Percentiles rank a stretch among this genome's conserved stretches.
Conservation (phyloP, 73 alveolate genomes). For the Chromera velia region DNA sequence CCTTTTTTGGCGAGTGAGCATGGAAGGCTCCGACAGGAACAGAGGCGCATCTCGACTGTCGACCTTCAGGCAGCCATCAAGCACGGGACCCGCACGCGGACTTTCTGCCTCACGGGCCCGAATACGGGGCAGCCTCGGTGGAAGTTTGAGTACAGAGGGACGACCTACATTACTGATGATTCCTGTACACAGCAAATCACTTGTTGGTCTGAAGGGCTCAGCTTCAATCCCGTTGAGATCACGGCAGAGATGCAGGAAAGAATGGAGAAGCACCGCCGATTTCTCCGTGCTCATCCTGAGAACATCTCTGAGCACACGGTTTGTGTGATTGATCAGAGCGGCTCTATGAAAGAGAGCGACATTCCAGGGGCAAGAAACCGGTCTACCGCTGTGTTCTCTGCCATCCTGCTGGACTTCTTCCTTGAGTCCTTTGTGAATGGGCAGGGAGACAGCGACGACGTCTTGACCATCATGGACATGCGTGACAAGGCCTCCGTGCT, state of each 20-base stretch:
- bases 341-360: conserved; percentile 21
- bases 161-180: conserved; percentile 6
- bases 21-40: conserved; percentile 8
- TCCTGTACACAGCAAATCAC: conserved; percentile 6
- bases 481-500: background rate
- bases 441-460: conserved; percentile 6
- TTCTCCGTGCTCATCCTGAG: background rate
- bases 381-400: conserved; percentile 3
- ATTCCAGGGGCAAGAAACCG: conserved; percentile 19
- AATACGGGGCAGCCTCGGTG: background rate
- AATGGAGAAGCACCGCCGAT: background rate
- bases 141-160: conserved; percentile 12
- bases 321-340: conserved; percentile 13
- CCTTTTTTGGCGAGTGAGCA: conserved; percentile 1
- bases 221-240: background rate
- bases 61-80: background rate
- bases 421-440: background rate
- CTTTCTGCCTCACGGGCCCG: conserved; percentile 5
- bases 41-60: conserved; percentile 8
- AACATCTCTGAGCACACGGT: conserved; percentile 8
- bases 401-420: background rate
- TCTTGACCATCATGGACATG: conserved; percentile 19
- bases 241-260: background rate
- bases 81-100: background rate
- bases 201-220: conserved; percentile 15